These are phyloP conservation scores for Starmerella apis DNA, from an alignment of 805 yeast genomes.

Conservation along the genomic window DNA sequence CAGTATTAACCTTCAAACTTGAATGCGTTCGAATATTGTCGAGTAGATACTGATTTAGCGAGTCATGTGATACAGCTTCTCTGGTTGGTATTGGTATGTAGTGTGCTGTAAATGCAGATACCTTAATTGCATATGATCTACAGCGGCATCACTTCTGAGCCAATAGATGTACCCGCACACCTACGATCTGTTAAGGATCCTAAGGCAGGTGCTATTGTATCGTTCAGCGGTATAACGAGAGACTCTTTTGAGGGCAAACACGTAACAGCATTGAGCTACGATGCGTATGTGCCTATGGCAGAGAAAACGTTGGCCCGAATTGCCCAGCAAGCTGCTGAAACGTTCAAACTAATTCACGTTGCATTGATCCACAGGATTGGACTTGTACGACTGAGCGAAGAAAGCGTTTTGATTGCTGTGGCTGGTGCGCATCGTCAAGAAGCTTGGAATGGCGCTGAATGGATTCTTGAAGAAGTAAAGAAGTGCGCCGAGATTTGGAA, in stretches of 20 bases:
- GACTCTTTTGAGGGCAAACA: constrained; percentile 36
- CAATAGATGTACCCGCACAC: constrained; percentile 18
- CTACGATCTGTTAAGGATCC: constrained; percentile 37
- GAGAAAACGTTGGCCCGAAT: constrained; percentile 33
- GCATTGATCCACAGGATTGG: constrained; percentile 41
- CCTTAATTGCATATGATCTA: neutral
- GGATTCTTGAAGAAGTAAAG: constrained; percentile 40
- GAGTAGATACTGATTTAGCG: neutral
- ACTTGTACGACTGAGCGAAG: constrained; percentile 39
- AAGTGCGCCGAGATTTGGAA: constrained; percentile 44
- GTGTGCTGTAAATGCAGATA: neutral
- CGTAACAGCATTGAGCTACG: constrained; percentile 38
- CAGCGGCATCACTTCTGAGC: constrained; percentile 14
- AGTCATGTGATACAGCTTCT: neutral
- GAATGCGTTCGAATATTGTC: neutral
- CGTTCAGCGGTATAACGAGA: constrained; percentile 44
- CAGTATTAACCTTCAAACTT: too few species aligned
- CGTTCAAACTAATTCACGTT: constrained; percentile 24
- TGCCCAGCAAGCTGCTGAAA: constrained; percentile 30
- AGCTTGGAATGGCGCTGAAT: constrained; percentile 40
- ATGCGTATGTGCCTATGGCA: constrained; percentile 39
- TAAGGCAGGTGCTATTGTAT: constrained; percentile 41
- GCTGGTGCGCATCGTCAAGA: constrained; percentile 40
- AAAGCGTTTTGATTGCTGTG: constrained; percentile 39
- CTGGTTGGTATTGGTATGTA: neutral